Evolutionary conservation across 2,329 filamentous ascomycete species (phyloP).

Genomic region (Pseudogymnoascus sp.): DNA sequence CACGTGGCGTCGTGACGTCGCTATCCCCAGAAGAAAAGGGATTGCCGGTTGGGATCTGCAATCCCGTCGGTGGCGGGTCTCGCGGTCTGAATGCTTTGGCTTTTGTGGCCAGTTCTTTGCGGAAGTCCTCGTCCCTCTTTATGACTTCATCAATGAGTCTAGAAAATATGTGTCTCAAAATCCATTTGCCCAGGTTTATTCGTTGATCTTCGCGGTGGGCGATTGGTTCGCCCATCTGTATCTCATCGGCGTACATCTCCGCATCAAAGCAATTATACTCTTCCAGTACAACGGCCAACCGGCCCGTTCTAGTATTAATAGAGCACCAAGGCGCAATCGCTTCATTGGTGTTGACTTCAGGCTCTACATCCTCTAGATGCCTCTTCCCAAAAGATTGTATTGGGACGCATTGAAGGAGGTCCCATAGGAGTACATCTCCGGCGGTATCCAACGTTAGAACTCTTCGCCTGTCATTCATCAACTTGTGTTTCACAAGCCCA

Average conservation of each 20-base stretch:
- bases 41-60: slow-evolving; percentile 40
- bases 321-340: slow-evolving; percentile 94
- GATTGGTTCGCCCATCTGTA: slow-evolving; percentile 61
- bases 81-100: slow-evolving; percentile 35
- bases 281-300: slow-evolving; percentile 82
- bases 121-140: slow-evolving; percentile 64
- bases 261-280: slow-evolving; percentile 96
- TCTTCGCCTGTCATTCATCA: slow-evolving; percentile 82
- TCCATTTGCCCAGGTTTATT: slow-evolving; percentile 96
- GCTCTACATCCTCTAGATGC: slow-evolving; percentile 85
- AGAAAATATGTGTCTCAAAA: slow-evolving; percentile 84
- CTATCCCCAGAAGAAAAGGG: slow-evolving; percentile 30
- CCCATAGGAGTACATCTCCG: slow-evolving; percentile 91
- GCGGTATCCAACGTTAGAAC: slow-evolving; percentile 90
- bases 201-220: slow-evolving; percentile 89
- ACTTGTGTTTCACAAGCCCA: slow-evolving; percentile 83
- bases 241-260: slow-evolving; percentile 91
- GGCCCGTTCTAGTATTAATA: slow-evolving; percentile 86
- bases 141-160: slow-evolving; percentile 87
- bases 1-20: slow-evolving; percentile 40
- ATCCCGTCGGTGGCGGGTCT: slow-evolving; percentile 42
- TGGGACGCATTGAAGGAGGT: slow-evolving; percentile 79
- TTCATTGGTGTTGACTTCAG: slow-evolving; percentile 76
- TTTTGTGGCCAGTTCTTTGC: slow-evolving; percentile 59
- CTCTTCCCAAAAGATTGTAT: slow-evolving; percentile 90